Percentiles rank a stretch among this genome's conserved stretches.
These are phyloP conservation scores for Blastobotrys proliferans DNA, from an alignment of 1,139 yeast species.

Conservation along the genomic window DNA sequence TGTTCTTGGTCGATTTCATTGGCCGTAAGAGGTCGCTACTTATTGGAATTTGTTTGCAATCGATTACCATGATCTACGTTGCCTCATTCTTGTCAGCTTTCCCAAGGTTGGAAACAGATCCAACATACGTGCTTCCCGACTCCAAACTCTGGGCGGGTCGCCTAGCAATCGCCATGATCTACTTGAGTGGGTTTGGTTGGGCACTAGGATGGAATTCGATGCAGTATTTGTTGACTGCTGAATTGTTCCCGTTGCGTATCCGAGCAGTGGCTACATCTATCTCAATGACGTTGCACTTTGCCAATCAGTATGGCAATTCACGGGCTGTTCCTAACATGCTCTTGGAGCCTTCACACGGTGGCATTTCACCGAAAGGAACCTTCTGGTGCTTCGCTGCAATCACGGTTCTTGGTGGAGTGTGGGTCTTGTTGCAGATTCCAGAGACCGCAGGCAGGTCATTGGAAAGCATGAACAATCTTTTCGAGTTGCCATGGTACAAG, in stretches of 20 bases:
- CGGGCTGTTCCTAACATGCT: constrained; percentile 55
- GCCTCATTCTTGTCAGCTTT: background rate
- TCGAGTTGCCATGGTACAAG: constrained; percentile 54
- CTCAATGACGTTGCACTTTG: constrained; percentile 44
- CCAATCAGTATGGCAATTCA: constrained; percentile 57
- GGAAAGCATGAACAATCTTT: constrained; percentile 55
- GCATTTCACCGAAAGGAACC: background rate
- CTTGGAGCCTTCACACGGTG: constrained; percentile 22
- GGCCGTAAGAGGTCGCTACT: constrained; percentile 48
- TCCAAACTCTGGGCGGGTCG: constrained; percentile 8
- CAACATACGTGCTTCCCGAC: background rate
- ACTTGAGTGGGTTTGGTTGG: constrained; percentile 57
- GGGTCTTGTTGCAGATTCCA: constrained; percentile 47
- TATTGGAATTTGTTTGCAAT: constrained; percentile 39
- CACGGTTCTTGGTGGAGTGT: constrained; percentile 1
- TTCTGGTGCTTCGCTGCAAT: background rate
- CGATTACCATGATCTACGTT: constrained; percentile 30
- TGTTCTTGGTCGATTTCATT: constrained; percentile 43
- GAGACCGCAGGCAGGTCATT: constrained; percentile 51
- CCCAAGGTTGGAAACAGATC: background rate
- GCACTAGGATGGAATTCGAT: constrained; percentile 58
- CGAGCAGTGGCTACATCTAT: constrained; percentile 51
- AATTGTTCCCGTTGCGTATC: constrained; percentile 53
- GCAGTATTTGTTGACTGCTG: constrained; percentile 56
- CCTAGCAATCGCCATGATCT: constrained; percentile 49